These are phyloP conservation scores for Funneliformis mosseae DNA, from an alignment of 192 early-diverging fungal species.

Conservation along the genomic window DNA sequence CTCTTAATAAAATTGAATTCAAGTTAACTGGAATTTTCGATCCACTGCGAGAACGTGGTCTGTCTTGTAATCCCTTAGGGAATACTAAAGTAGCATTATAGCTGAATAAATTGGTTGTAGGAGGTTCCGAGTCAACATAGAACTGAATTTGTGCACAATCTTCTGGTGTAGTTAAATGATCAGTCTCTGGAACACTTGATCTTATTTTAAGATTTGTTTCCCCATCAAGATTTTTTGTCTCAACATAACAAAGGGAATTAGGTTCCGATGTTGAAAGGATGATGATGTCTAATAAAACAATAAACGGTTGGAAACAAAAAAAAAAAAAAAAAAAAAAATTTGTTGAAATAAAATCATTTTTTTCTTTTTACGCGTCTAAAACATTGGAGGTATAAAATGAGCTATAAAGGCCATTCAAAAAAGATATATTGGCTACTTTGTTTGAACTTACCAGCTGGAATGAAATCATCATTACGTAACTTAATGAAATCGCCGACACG, in stretches of 20 bases:
- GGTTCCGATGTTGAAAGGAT: constrained; percentile 68
- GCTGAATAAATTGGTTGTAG: constrained; percentile 61
- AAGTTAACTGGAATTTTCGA: constrained; percentile 55
- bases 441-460: constrained; percentile 72
- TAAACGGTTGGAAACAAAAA: neutral
- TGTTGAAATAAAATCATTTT: neutral
- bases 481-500: constrained; percentile 89
- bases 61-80: constrained; percentile 12
- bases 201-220: constrained; percentile 82
- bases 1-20: constrained; percentile 69
- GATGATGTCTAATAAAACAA: constrained; percentile 55
- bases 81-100: constrained; percentile 62
- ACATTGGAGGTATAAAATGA: too few relatives aligned
- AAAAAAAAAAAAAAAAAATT: neutral
- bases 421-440: neutral
- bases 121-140: constrained; percentile 62
- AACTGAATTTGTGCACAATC: constrained; percentile 51
- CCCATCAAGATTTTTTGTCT: constrained; percentile 81
- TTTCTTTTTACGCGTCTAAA: too few relatives aligned
- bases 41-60: constrained; percentile 11
- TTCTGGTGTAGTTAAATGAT: constrained; percentile 51
- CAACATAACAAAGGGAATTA: constrained; percentile 68
- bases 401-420: neutral
- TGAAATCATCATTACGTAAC: constrained; percentile 77
- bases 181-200: constrained; percentile 53